phyloP scores from a whole-genome alignment of 345 rosid genomes.

The Murraya paniculata region DNA sequence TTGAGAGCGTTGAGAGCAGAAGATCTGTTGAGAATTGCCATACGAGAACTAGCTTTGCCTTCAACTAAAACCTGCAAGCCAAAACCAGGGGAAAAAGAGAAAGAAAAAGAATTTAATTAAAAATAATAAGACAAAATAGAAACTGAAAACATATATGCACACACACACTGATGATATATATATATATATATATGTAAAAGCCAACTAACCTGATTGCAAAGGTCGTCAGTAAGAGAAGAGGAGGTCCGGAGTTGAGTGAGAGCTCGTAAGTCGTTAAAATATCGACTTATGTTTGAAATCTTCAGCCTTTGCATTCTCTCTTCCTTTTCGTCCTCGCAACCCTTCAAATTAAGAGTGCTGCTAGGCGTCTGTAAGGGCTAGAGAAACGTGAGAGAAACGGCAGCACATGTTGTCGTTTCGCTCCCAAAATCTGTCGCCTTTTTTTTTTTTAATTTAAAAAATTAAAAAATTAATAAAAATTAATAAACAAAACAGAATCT shows the following conservation, averaged over 20 bases:
- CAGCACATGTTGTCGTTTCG: too few species aligned
- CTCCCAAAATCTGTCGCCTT: too few species aligned
- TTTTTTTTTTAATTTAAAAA: too few species aligned
- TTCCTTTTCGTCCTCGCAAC: background rate
- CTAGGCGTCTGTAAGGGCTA: too few species aligned
- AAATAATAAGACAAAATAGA: background rate
- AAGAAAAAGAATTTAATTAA: background rate
- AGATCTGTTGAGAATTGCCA: conserved; percentile 86
- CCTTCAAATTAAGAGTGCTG: too few species aligned
- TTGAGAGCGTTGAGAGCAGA: conserved; percentile 79
- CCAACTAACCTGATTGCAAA: conserved; percentile 40
- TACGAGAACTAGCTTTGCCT: conserved; percentile 63
- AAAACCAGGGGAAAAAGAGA: background rate
- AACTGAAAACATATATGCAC: background rate
- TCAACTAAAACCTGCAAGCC: conserved; percentile 62
- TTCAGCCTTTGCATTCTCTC: conserved; percentile 34
- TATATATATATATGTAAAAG: background rate
- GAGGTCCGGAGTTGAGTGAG: conserved; percentile 25
- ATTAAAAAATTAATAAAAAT: too few species aligned
- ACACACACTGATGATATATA: background rate
- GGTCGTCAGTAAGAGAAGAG: conserved; percentile 38
- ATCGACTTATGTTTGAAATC: conserved; percentile 30
- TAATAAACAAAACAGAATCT: too few species aligned
- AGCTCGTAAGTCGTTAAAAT: conserved; percentile 16
- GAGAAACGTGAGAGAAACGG: too few species aligned